A percentile compares a stretch with the other conserved stretches of the same genome.
phyloP scores from a whole-genome alignment of 768 basidiomycete genomes.

The Termitomyces sp. region DNA sequence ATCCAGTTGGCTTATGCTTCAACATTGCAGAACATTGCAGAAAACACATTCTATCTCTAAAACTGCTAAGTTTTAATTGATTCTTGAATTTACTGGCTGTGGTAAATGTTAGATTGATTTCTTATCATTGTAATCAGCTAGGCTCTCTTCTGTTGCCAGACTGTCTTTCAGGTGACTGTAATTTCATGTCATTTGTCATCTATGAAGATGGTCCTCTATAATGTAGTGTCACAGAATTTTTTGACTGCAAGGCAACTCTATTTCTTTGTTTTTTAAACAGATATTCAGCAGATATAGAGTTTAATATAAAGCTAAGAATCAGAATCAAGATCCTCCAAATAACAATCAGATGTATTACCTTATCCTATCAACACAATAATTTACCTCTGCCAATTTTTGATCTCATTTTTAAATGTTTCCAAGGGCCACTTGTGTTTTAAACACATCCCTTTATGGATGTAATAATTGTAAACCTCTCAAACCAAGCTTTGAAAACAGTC shows the following conservation, averaged over 20 bases:
- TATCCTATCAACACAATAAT: background rate
- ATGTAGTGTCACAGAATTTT: background rate
- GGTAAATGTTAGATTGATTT: too few species aligned
- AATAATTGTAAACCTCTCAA: background rate
- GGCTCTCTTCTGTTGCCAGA: background rate
- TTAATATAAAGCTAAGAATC: slow-evolving; percentile 19
- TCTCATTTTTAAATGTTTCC: background rate
- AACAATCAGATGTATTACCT: background rate
- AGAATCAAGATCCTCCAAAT: slow-evolving; percentile 13
- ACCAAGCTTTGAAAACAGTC: background rate
- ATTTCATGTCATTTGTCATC: background rate
- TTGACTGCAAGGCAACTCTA: background rate
- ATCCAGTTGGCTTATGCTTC: too few species aligned
- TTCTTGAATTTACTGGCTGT: too few species aligned
- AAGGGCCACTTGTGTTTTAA: background rate
- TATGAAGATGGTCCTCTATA: background rate
- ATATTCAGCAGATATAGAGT: background rate
- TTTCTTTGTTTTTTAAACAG: slow-evolving; percentile 7
- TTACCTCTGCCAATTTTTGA: background rate
- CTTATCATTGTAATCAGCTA: too few species aligned
- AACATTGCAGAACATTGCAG: too few species aligned
- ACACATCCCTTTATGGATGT: background rate
- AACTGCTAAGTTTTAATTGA: too few species aligned
- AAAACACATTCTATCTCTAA: too few species aligned
- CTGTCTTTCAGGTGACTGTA: background rate